Base-by-base conservation (phyloP, 192 early-diverging fungal species). In the Backusella mclennaniae region DNA sequence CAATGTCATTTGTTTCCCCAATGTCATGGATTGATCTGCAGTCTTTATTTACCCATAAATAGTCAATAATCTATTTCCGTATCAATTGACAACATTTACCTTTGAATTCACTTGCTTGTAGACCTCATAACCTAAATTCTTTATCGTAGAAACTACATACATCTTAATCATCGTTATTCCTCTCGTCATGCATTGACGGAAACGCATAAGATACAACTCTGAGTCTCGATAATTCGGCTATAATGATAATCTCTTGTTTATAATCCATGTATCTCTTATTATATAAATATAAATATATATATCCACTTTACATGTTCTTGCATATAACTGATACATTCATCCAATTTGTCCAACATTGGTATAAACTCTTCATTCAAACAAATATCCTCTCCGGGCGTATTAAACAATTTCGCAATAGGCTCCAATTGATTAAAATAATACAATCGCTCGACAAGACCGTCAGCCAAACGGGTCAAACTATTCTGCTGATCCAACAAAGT, bases 151-250 rank as follows among this genome's bases (percentile, higher is more conserved):
- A 33, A 96, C 90, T 74, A 92, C 90, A 71, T 95, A 87, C 88
- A 96, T 92, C 77, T 98, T 98, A 80, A 99, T 96, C 41, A 98
- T 83, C 23, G 96, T 92, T 82, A 99, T 90, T 6, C 93, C 95
- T 33, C 94, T 90, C n/a, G 96, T 96, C 85, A 97, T 93, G 81
- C 96, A 97, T 77, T 98, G 96, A 21, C 93, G 85, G 80, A 96
- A 98, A 23, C 96, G 88, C 93, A 97, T 95, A 38, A 93, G 85
- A 78, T 97, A 98, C 52, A 98, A 88, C 72, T 97, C 96, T 7
- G 95, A 91, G 83, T 99, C 98, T 31, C 88, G 87, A 80, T 94
- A 97, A 17, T 82, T 85, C 35, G 89, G 79, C 91, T 91, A 84
- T 66, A 72, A 26, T 21, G 21, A 29, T 4, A 17, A 36, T 21